Percentiles rank a stretch among this genome's conserved stretches.
Conservation (phyloP, 2,329 filamentous ascomycete genomes). For the Lachnellula occidentalis region DNA sequence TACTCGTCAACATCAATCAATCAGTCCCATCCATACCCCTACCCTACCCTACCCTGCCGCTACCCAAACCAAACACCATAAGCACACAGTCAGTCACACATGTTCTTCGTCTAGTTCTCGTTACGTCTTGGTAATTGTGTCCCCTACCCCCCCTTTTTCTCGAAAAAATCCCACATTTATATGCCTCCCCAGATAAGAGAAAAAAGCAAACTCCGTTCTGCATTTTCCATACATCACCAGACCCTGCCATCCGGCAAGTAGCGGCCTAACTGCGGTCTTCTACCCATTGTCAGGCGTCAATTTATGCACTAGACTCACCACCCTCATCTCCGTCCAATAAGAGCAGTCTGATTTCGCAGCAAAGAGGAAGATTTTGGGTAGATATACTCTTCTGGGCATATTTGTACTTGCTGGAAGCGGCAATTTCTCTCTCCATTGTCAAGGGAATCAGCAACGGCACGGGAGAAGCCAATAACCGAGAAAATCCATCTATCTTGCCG, state of each 20-base stretch:
- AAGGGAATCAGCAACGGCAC: background rate
- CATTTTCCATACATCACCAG: background rate
- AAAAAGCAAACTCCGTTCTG: background rate
- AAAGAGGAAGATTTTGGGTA: background rate
- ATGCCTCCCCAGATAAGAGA: too few species aligned
- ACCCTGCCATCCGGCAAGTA: background rate
- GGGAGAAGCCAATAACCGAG: background rate
- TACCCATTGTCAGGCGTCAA: background rate
- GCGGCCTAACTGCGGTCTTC: background rate
- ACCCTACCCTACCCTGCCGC: too few species aligned
- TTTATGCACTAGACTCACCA: background rate
- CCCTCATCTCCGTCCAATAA: conserved; percentile 2
- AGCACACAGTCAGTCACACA: background rate
- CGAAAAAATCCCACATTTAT: background rate
- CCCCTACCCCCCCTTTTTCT: background rate
- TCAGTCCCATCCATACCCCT: too few species aligned
- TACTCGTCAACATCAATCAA: background rate
- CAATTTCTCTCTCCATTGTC: background rate
- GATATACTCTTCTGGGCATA: background rate
- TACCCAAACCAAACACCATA: background rate
- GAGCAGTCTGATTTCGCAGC: conserved; percentile 5
- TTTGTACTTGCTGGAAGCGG: background rate
- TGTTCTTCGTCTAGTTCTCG: background rate
- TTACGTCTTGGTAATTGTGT: background rate
- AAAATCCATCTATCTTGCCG: background rate